These are phyloP conservation scores for Leucocoprinus leucothites DNA, from an alignment of 768 basidiomycete genomes.

Conservation along the genomic window DNA sequence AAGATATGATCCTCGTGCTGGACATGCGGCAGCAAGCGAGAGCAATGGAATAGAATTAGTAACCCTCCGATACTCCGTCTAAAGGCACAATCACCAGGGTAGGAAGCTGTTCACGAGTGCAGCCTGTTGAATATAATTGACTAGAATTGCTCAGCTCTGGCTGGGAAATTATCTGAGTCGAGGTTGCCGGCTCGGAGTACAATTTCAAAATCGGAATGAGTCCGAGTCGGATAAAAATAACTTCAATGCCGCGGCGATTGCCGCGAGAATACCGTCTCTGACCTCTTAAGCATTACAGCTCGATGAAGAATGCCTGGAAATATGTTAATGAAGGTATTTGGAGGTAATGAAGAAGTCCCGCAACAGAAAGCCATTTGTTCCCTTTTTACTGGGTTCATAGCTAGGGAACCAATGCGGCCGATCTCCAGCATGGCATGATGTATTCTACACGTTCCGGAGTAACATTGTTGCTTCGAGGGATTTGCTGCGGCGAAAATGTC, in stretches of 20 bases:
- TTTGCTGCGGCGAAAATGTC: neutral
- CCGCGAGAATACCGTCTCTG: too few species aligned
- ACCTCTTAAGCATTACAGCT: too few species aligned
- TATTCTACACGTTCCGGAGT: neutral
- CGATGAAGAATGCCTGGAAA: too few species aligned
- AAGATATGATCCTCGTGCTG: neutral
- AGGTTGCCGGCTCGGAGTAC: neutral
- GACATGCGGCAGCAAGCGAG: neutral
- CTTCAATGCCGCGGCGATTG: neutral
- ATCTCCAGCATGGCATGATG: neutral
- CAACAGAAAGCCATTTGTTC: neutral
- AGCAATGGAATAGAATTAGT: too few species aligned
- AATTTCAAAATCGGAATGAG: slow-evolving; percentile 2
- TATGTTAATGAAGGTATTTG: too few species aligned
- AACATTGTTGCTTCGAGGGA: neutral
- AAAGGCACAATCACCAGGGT: too few species aligned
- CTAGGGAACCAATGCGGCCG: too few species aligned
- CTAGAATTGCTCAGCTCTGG: too few species aligned
- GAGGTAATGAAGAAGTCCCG: neutral
- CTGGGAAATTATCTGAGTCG: neutral
- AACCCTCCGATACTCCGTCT: too few species aligned
- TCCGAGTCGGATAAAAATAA: neutral
- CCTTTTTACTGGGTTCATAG: too few species aligned
- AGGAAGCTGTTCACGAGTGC: too few species aligned
- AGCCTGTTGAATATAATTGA: too few species aligned